phyloP scores from a whole-genome alignment of 1,284 basidiomycete genomes.

The Hortiboletus rubellus region DNA sequence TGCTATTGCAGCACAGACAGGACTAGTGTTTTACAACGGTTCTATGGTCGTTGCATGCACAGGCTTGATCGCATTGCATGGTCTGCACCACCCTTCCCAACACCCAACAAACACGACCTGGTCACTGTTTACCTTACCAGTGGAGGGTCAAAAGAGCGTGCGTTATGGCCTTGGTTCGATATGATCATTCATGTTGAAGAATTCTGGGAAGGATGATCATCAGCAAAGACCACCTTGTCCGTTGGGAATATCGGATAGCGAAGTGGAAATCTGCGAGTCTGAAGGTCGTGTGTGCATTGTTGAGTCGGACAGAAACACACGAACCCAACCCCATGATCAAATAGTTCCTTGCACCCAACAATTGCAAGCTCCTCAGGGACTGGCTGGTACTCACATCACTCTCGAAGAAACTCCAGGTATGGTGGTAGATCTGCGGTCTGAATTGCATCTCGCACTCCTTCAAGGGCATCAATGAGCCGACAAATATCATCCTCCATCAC shows the following conservation, averaged over 20 bases:
- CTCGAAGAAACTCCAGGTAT: slow-evolving; percentile 42
- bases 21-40: too few species aligned
- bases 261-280: slow-evolving; percentile 17
- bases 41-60: too few species aligned
- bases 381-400: slow-evolving; percentile 39
- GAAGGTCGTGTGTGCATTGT: not conserved
- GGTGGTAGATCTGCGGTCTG: slow-evolving; percentile 35
- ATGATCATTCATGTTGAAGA: too few species aligned
- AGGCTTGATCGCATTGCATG: too few species aligned
- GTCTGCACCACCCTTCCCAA: too few species aligned
- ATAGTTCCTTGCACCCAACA: slow-evolving; percentile 16
- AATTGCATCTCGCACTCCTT: slow-evolving; percentile 31
- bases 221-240: slow-evolving; percentile 39
- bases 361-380: slow-evolving; percentile 19
- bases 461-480: slow-evolving; percentile 38
- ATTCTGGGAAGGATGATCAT: too few species aligned
- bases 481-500: slow-evolving; percentile 29
- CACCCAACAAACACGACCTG: too few species aligned
- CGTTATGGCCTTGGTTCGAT: too few species aligned
- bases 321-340: slow-evolving; percentile 21
- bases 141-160: too few species aligned
- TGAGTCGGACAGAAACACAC: not conserved
- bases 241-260: slow-evolving; percentile 28
- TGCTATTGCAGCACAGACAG: too few species aligned
- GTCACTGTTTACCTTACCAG: too few species aligned